These are phyloP conservation scores for Coniochaeta hoffmannii DNA, from an alignment of 2,329 filamentous ascomycete genomes.

Conservation along the genomic window DNA sequence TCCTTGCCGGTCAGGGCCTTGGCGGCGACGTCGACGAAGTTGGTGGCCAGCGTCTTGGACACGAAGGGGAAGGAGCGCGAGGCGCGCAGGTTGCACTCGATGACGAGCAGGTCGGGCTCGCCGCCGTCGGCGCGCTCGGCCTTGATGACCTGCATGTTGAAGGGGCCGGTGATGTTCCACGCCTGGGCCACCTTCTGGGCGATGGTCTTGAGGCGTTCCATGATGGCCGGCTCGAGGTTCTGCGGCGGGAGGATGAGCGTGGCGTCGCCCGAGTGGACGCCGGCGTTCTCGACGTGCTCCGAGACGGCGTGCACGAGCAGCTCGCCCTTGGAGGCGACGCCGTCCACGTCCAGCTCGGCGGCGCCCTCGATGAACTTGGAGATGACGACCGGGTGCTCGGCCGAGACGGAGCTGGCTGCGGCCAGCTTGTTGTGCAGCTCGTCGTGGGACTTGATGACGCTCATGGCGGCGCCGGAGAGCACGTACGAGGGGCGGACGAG, in stretches of 20 bases:
- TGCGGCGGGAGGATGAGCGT: conserved; percentile 86
- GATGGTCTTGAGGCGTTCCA: conserved; percentile 89
- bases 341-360: conserved; percentile 93
- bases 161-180: conserved; percentile 94
- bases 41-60: conserved; percentile 90
- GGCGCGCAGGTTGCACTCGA: conserved; percentile 95
- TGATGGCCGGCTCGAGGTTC: conserved; percentile 66
- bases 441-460: conserved; percentile 78
- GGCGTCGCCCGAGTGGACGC: conserved; percentile 96
- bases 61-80: conserved; percentile 98
- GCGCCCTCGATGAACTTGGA: conserved; percentile 97
- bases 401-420: conserved; percentile 82
- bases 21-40: conserved; percentile 95
- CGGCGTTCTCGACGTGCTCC: conserved; percentile 94
- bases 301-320: conserved; percentile 87
- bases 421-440: conserved; percentile 94
- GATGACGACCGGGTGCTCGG: conserved; percentile 96
- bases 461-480: conserved; percentile 96
- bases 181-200: conserved; percentile 94
- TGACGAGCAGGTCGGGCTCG: conserved; percentile 79
- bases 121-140: conserved; percentile 69
- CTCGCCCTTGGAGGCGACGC: conserved; percentile 78
- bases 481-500: conserved; percentile 94
- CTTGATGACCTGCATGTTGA: conserved; percentile 99
- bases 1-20: conserved; percentile 82